Percentiles rank a stretch among this genome's conserved stretches.
Conservation (phyloP, 2,329 filamentous ascomycete species). For the Pyrenophora seminiperda region DNA sequence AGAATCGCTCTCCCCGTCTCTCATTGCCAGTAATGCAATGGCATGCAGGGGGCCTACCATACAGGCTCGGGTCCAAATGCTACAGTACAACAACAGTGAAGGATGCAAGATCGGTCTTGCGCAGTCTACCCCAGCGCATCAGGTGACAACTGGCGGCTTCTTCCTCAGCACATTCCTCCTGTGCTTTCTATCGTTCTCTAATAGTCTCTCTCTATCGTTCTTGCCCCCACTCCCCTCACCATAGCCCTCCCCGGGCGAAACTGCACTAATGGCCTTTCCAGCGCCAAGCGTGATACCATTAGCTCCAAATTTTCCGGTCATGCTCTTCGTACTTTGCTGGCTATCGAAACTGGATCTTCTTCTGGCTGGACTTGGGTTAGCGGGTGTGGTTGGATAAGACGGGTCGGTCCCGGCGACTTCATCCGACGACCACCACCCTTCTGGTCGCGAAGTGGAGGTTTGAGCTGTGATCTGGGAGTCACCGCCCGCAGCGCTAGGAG, state of each 20-base stretch:
- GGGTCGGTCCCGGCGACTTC: constrained; percentile 44
- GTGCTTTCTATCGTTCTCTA: constrained; percentile 8
- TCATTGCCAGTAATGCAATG: no score
- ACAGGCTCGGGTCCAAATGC: no score
- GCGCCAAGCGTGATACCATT: constrained; percentile 44
- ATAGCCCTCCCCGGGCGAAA: constrained; percentile 32
- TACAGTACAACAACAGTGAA: no score
- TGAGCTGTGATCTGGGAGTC: constrained; percentile 38
- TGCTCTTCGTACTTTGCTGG: constrained; percentile 31
- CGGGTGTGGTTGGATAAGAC: constrained; percentile 27
- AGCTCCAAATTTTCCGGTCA: constrained; percentile 33
- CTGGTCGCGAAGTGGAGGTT: constrained; percentile 41
- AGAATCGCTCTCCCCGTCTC: no score
- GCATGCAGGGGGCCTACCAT: no score
- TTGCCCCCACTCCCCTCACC: constrained; percentile 3
- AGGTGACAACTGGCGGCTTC: constrained; percentile 5
- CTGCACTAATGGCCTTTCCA: constrained; percentile 39
- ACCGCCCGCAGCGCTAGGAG: constrained; percentile 28
- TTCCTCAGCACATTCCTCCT: constrained; percentile 13
- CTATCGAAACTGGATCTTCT: constrained; percentile 35
- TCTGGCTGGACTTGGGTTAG: constrained; percentile 12
- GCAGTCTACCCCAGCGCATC: neutral
- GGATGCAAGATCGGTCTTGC: no score
- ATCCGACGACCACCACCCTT: constrained; percentile 49
- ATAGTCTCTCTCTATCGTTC: constrained; percentile 4